Evolutionary conservation across 208 protist genomes (phyloP), one percentile per base, ranked within the genome.

Genomic region (Trypanosoma lewisi): DNA sequence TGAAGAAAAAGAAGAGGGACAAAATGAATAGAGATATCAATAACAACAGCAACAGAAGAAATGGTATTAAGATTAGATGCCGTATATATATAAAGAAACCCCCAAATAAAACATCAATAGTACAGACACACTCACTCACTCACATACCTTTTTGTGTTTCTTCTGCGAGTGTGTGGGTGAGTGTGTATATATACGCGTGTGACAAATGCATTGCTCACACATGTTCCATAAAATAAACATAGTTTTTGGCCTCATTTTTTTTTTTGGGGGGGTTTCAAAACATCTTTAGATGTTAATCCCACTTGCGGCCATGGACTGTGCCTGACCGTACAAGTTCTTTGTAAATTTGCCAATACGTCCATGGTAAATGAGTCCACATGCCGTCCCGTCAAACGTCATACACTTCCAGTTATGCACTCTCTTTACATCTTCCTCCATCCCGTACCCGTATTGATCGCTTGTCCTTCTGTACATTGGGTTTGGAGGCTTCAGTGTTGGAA

Each of bases 381-480:
- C 77, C 75, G 76, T 78, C 16, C 89, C 89, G 16, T 70, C 59
- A 1, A 83, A 72, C 14, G 89, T 85, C 19, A 67, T 63, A 1
- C 63, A 45, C 80, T 91, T 92, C 86, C 83, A 93, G n/a, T 61
- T 45, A 39, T 91, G 72, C 12, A 91, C 62, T 44, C 77, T 73
- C 27, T 76, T 69, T 45, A 83, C 78, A 60, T 88, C 85, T 61
- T 88, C 79, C 1, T 31, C 19, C 5, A 86, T 75, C 2, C 73
- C 77, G 36, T 82, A 78, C 11, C 89, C 89, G 65, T 95, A 95
- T n/a, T 63, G 47, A 4, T 85, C 52, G 51, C 78, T 93, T 27
- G 85, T 78, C 23, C 75, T 67, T 59, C 85, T 92, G 64, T 93
- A 95, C 83, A 89, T 89, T 27, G 89, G 89, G 58, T 93, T 92